Base-by-base conservation (phyloP, 2,329 filamentous ascomycete genomes). In the Aspergillus carbonarius region DNA sequence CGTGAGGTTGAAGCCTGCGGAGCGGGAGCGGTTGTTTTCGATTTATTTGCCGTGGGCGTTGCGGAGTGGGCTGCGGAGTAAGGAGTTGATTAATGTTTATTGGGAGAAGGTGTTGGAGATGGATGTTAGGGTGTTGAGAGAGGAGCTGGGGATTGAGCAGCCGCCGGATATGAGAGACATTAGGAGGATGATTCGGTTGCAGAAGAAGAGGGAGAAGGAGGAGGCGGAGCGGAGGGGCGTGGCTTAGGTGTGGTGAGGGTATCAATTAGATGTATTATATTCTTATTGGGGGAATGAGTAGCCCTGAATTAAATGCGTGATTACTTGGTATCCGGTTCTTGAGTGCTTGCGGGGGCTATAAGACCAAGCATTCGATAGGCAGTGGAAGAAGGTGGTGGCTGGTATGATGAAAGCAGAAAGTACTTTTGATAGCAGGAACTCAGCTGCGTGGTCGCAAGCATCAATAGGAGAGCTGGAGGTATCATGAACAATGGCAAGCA, bases 51-150 rank as follows among this genome's bases (percentile, higher is more conserved):
- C 95, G 0, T 99, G 95, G 95, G 95, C 95, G 35, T 76, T 97
- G 46, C 80, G 85, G 55, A 98, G 96, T 74, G 95, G 95, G 13
- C 74, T 92, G 63, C 79, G 84, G 56, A 84, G 87, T 49, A 86
- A 89, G 68, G 91, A 96, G 70, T 81, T 98, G 34, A 93, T 99
- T 65, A 97, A 97, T 74, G 88, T 99, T 1, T 99, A 96, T 72
- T 99, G 95, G 95, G 95, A 99, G 77, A 92, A 98, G 80, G 85
- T 93, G 78, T 77, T 99, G 65, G 88, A 93, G 78, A 90, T 87
- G 58, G 88, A 96, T 74, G 91, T 96, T 25, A 83, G 86, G 53
- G 90, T 88, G 64, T 72, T 99, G 72, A 84, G 95, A 64, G 74
- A 70, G 4, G 83, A 92, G 72, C 73, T 99, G 67, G 88, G 91